Percentiles rank a stretch among this genome's conserved stretches.
phyloP scores from a whole-genome alignment of 108 stramenopile species.

The Nitzschia sp. region DNA sequence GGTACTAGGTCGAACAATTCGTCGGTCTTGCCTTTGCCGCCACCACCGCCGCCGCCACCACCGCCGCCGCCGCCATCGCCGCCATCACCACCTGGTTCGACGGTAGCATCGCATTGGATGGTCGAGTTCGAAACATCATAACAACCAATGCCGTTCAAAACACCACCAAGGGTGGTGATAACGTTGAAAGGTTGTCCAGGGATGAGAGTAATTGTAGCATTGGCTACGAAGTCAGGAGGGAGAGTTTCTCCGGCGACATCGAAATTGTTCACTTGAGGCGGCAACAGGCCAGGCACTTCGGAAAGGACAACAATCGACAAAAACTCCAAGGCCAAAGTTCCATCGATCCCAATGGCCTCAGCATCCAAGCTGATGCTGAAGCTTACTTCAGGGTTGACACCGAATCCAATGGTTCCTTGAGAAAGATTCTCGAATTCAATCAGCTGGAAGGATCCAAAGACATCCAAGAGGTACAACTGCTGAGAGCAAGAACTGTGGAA shows the following conservation, averaged over 20 bases:
- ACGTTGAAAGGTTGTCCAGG: background rate
- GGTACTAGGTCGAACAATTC: too few species aligned
- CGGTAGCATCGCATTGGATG: background rate
- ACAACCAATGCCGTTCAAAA: constrained; percentile 5
- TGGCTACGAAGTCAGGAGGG: constrained; percentile 2
- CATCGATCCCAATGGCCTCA: background rate
- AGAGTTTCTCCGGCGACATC: constrained; percentile 5
- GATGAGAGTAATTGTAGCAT: background rate
- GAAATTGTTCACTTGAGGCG: background rate
- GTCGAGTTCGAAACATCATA: constrained; percentile 16
- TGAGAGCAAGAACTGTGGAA: constrained; percentile 45
- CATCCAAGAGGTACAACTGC: constrained; percentile 33
- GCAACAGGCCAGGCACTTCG: background rate
- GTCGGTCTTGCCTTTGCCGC: background rate
- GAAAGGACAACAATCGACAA: constrained; percentile 14
- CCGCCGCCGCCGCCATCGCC: background rate
- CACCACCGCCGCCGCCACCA: background rate
- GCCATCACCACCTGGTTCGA: background rate
- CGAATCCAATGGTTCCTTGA: background rate
- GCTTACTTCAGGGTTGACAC: background rate
- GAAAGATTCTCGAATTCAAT: constrained; percentile 20
- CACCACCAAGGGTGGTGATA: constrained; percentile 17
- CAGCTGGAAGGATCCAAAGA: constrained; percentile 37
- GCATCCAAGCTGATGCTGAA: constrained; percentile 11
- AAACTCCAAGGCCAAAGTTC: background rate